Evolutionary conservation across 768 basidiomycete genomes (phyloP).

Genomic region (Lactarius pseudohatsudake): DNA sequence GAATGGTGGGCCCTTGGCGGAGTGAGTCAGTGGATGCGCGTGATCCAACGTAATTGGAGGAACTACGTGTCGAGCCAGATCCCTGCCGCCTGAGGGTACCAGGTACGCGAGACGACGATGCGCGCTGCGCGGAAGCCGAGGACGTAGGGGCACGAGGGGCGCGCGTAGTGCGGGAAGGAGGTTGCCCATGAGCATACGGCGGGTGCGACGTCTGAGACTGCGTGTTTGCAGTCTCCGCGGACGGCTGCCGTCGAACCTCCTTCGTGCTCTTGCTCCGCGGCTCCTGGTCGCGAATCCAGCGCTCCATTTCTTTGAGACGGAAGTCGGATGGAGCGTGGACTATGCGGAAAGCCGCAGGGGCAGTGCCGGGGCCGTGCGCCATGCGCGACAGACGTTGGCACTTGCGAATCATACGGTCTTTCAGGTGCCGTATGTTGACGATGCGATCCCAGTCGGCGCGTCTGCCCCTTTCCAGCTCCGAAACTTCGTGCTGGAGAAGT

Average conservation of each 20-base stretch:
- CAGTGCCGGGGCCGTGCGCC: conserved; percentile 41
- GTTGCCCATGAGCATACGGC: conserved; percentile 23
- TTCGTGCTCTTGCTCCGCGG: conserved; percentile 23
- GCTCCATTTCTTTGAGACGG: conserved; percentile 75
- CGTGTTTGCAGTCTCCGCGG: conserved; percentile 36
- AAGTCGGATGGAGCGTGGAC: conserved; percentile 71
- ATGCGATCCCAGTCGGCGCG: conserved; percentile 65
- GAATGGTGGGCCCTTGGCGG: conserved; percentile 13
- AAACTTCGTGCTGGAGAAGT: conserved; percentile 59
- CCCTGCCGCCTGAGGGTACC: conserved; percentile 15
- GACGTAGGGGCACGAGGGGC: conserved; percentile 11
- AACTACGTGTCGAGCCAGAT: conserved; percentile 27
- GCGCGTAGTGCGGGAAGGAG: conserved; percentile 14
- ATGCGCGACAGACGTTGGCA: conserved; percentile 62
- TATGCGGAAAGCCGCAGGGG: conserved; percentile 54
- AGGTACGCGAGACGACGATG: conserved; percentile 13
- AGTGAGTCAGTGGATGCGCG: conserved; percentile 21
- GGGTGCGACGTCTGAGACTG: conserved; percentile 25
- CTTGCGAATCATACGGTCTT: conserved; percentile 81
- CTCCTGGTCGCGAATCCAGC: conserved; percentile 63
- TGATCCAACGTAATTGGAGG: conserved; percentile 27
- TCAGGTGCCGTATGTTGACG: conserved; percentile 71
- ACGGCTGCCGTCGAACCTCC: conserved; percentile 38
- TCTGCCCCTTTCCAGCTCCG: conserved; percentile 58
- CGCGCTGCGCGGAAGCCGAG: conserved; percentile 8